phyloP scores from a whole-genome alignment of 768 basidiomycete genomes.

The Tubosaeta sp. region DNA sequence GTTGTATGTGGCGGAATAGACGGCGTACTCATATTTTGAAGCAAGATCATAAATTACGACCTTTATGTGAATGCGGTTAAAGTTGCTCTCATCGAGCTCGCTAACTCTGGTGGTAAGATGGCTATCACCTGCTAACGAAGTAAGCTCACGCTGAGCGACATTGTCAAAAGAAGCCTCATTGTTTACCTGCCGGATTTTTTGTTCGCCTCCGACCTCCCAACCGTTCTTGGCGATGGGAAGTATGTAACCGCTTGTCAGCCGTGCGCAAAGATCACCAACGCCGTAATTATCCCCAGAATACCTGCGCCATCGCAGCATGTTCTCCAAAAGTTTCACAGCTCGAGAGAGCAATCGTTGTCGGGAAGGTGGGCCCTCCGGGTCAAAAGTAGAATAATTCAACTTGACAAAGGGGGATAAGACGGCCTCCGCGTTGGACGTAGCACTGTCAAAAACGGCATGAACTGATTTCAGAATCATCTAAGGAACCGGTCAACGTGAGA shows the following conservation, averaged over 20 bases:
- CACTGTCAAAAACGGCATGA: conserved; percentile 46
- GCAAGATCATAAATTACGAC: conserved; percentile 7
- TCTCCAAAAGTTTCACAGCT: conserved; percentile 66
- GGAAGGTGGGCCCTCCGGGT: conserved; percentile 71
- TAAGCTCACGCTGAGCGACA: conserved; percentile 4
- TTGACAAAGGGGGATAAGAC: conserved; percentile 48
- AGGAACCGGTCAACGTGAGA: conserved; percentile 10
- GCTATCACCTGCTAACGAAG: conserved; percentile 18
- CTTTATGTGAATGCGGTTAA: conserved; percentile 8
- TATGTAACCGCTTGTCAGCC: conserved; percentile 56
- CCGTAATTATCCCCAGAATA: conserved; percentile 59
- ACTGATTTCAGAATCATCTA: conserved; percentile 60
- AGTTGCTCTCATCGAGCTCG: conserved; percentile 16
- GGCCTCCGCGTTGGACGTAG: conserved; percentile 48
- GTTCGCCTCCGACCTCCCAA: conserved; percentile 87
- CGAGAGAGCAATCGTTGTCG: conserved; percentile 65
- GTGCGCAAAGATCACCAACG: conserved; percentile 48
- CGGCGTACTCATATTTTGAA: conserved; percentile 1
- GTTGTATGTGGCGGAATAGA: background rate
- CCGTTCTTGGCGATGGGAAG: conserved; percentile 65
- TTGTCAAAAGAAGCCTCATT: background rate
- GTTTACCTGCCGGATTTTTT: conserved; percentile 55
- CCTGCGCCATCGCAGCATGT: conserved; percentile 73
- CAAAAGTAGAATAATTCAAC: conserved; percentile 49
- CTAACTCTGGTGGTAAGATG: conserved; percentile 25